Conservation (phyloP, 2,329 filamentous ascomycete species). For the Paecilomyces sp. region DNA sequence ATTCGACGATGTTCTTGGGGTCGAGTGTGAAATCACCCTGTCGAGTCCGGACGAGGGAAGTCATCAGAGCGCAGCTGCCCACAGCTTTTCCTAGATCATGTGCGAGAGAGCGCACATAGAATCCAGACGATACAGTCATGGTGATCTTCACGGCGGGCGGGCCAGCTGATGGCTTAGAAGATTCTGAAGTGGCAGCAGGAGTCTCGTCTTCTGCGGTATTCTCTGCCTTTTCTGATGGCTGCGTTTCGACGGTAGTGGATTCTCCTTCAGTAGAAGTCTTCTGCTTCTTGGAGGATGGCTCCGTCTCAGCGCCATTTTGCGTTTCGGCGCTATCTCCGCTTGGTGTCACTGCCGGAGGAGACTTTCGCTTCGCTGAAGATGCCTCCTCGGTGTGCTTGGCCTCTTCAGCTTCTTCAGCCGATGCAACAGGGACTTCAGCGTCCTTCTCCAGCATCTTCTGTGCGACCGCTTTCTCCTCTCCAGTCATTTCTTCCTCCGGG, state of each 20-base stretch:
- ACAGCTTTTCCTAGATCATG: constrained; percentile 84
- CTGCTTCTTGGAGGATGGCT: constrained; percentile 19
- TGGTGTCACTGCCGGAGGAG: constrained; percentile 20
- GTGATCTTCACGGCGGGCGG: constrained; percentile 72
- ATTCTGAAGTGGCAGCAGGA: constrained; percentile 1
- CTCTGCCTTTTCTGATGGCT: background rate
- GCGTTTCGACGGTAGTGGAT: constrained; percentile 4
- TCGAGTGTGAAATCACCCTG: constrained; percentile 75
- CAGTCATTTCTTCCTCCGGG: constrained; percentile 70
- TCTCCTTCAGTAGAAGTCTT: constrained; percentile 22
- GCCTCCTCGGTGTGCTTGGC: constrained; percentile 8
- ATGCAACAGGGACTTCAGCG: constrained; percentile 13
- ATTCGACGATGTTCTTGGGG: constrained; percentile 67
- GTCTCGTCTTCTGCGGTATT: background rate
- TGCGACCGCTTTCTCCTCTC: constrained; percentile 67
- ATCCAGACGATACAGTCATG: constrained; percentile 91
- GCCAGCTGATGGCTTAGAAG: background rate
- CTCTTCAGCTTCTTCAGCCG: constrained; percentile 22
- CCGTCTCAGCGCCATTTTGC: constrained; percentile 1
- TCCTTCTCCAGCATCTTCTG: constrained; percentile 53
- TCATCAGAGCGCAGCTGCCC: constrained; percentile 78
- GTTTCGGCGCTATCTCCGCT: constrained; percentile 11
- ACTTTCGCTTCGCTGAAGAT: constrained; percentile 26
- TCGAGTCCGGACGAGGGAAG: constrained; percentile 68
- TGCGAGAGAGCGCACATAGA: constrained; percentile 90